Evolutionary conservation across 2,329 filamentous ascomycete species (phyloP).

Genomic region (Hymenoscyphus fraxineus): DNA sequence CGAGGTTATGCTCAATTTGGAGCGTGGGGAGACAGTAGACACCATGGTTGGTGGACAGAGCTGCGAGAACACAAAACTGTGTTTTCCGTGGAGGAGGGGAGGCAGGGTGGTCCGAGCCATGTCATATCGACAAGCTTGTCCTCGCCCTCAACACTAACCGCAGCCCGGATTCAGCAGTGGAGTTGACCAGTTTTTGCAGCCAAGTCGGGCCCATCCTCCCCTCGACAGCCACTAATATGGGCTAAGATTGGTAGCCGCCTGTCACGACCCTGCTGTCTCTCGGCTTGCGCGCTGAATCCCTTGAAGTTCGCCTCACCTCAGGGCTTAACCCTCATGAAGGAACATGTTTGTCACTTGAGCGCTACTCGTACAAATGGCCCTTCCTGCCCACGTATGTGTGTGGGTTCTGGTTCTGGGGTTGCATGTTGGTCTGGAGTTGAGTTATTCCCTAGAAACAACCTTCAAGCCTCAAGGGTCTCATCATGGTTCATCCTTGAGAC

Average conservation of each 20-base stretch:
- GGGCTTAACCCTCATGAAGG: background rate
- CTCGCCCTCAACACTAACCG: background rate
- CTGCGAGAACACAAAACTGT: slow-evolving; percentile 2
- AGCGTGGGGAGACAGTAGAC: background rate
- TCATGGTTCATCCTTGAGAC: background rate
- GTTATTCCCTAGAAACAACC: background rate
- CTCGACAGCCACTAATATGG: background rate
- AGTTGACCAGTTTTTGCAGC: background rate
- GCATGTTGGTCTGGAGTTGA: background rate
- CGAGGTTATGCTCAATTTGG: background rate
- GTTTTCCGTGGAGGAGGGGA: background rate
- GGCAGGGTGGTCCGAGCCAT: background rate
- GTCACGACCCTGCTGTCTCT: background rate
- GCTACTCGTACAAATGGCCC: background rate
- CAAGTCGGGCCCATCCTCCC: background rate
- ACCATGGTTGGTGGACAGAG: slow-evolving; percentile 2
- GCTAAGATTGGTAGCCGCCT: background rate
- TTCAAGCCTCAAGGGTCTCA: background rate
- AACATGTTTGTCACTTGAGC: background rate
- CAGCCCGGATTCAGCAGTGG: background rate
- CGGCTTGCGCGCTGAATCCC: background rate
- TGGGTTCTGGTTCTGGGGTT: background rate
- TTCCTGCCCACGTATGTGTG: slow-evolving; percentile 2
- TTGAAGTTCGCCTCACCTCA: background rate
- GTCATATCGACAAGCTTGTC: slow-evolving; percentile 1